phyloP scores from a whole-genome alignment of 164 flowering plant species.

The Aristolochia fimbriata region DNA sequence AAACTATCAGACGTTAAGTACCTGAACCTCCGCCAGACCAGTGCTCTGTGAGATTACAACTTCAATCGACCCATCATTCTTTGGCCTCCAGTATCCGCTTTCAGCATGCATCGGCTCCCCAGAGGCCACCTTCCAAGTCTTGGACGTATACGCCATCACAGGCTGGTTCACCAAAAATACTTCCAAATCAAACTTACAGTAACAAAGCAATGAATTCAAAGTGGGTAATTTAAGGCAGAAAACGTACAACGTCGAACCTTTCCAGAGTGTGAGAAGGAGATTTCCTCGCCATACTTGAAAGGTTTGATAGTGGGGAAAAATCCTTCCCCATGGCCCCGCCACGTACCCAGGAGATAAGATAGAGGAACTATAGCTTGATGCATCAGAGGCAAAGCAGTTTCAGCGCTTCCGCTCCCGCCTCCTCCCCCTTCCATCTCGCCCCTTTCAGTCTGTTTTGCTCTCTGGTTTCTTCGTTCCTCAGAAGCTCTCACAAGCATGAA shows the following conservation, averaged over 20 bases:
- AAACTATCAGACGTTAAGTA: conserved; percentile 8
- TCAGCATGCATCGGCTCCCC: conserved; percentile 78
- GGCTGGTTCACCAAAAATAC: conserved; percentile 25
- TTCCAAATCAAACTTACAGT: neutral
- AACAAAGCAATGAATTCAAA: neutral
- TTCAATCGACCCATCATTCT: conserved; percentile 56
- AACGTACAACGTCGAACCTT: conserved; percentile 10
- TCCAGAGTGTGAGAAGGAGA: conserved; percentile 48
- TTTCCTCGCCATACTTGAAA: conserved; percentile 54
- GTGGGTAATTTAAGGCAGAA: neutral
- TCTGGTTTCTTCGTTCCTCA: no score
- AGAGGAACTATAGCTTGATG: conserved; percentile 49
- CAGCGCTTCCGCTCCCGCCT: neutral
- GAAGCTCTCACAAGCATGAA: no score
- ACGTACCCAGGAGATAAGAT: conserved; percentile 47
- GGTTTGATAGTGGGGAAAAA: conserved; percentile 58
- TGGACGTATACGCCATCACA: conserved; percentile 50
- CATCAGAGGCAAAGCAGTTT: conserved; percentile 4
- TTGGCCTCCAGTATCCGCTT: conserved; percentile 74
- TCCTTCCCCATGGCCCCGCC: conserved; percentile 75
- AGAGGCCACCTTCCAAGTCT: conserved; percentile 61
- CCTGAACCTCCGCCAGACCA: conserved; percentile 75
- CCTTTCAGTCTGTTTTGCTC: no score
- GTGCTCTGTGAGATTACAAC: conserved; percentile 79
- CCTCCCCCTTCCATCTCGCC: no score